Conservation (phyloP, 2,329 filamentous ascomycete species). For the Fusarium lyarnte region DNA sequence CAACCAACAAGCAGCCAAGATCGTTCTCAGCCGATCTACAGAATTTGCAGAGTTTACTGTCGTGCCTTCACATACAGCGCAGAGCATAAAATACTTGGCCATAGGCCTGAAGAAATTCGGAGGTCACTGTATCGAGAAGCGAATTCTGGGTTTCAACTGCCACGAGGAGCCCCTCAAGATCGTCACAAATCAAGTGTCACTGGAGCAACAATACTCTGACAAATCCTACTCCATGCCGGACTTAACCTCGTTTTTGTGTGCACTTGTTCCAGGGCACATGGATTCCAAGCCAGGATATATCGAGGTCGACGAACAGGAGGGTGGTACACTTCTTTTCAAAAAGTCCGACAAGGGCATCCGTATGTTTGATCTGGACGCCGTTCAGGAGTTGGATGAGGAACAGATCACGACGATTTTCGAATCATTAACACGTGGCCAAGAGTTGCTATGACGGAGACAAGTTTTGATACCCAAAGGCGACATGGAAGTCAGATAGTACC, state of each 20-base stretch:
- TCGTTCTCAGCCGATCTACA: slow-evolving; percentile 21
- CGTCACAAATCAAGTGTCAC: slow-evolving; percentile 26
- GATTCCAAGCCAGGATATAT: slow-evolving; percentile 10
- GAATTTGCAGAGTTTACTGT: slow-evolving; percentile 32
- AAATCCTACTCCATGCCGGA: slow-evolving; percentile 34
- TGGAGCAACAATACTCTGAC: slow-evolving; percentile 27
- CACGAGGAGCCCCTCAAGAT: slow-evolving; percentile 33
- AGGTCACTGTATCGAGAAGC: slow-evolving; percentile 25
- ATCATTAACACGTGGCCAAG: background rate
- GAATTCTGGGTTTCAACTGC: slow-evolving; percentile 40
- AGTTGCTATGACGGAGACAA: background rate
- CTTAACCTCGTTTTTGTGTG: slow-evolving; percentile 30
- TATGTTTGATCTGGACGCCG: slow-evolving; percentile 27
- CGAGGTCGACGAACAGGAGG: slow-evolving; percentile 13
- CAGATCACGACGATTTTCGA: background rate
- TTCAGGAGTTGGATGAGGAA: slow-evolving; percentile 1
- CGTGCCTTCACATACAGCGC: slow-evolving; percentile 40
- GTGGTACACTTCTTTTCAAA: slow-evolving; percentile 31
- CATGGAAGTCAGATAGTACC: background rate
- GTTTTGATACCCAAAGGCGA: slow-evolving; percentile 24
- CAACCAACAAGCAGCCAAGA: slow-evolving; percentile 27
- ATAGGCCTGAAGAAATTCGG: slow-evolving; percentile 22
- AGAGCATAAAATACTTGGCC: slow-evolving; percentile 35
- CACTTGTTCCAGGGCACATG: slow-evolving; percentile 16
- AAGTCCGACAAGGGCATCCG: slow-evolving; percentile 20